phyloP scores from a whole-genome alignment of 2,329 filamentous ascomycete genomes.

The Xylariaceae sp. region DNA sequence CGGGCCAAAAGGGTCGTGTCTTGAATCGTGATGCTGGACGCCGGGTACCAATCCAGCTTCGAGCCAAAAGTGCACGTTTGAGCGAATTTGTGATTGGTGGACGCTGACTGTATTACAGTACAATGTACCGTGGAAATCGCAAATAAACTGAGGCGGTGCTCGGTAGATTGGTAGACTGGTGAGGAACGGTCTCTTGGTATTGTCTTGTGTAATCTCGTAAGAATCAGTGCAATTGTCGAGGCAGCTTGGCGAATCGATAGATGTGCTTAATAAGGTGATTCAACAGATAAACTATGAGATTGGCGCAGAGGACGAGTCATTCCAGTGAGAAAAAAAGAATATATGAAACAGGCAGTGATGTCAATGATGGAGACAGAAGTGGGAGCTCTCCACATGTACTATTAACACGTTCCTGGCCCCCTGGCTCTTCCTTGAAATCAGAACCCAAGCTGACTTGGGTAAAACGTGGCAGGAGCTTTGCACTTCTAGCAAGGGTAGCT shows the following conservation, averaged over 20 bases:
- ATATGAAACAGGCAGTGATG: constrained; percentile 17
- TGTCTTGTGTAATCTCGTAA: neutral
- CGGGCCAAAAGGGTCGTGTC: constrained; percentile 19
- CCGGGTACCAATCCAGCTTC: constrained; percentile 4
- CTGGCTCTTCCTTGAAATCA: no score
- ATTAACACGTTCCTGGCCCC: no score
- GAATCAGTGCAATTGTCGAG: neutral
- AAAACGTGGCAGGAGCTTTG: neutral
- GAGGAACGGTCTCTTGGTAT: neutral
- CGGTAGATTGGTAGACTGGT: neutral
- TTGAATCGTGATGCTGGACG: constrained; percentile 2
- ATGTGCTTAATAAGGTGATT: no score
- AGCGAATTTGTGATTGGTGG: no score
- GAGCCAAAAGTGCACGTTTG: constrained; percentile 13
- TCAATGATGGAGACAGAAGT: constrained; percentile 4
- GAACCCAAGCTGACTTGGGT: neutral
- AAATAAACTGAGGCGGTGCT: constrained; percentile 3
- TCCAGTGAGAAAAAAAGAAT: neutral
- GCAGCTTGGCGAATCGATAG: neutral
- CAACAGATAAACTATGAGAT: neutral
- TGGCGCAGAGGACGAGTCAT: neutral
- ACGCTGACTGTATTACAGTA: neutral
- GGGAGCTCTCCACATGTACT: no score
- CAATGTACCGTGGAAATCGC: neutral
- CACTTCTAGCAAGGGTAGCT: constrained; percentile 13